A percentile compares a stretch with the other conserved stretches of the same genome.
phyloP scores from a whole-genome alignment of 2,329 filamentous ascomycete genomes.

The Aspergillus brunneoviolaceus region DNA sequence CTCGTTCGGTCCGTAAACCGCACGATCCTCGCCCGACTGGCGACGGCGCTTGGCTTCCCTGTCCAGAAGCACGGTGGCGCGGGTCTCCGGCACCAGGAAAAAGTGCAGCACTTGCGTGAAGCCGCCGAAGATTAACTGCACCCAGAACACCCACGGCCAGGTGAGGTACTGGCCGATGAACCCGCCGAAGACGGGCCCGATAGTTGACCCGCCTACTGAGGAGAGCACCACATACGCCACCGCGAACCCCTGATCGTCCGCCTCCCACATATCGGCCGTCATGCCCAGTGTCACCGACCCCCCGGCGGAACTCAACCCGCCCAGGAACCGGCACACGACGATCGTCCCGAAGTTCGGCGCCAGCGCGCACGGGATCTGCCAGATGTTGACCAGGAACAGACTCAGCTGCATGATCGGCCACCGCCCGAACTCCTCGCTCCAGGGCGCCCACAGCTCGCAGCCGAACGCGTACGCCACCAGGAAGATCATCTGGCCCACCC shows the following conservation, averaged over 20 bases:
- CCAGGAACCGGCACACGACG: constrained; percentile 68
- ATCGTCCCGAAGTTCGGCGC: constrained; percentile 71
- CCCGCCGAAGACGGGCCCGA: constrained; percentile 76
- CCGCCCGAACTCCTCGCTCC: constrained; percentile 79
- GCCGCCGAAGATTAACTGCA: constrained; percentile 77
- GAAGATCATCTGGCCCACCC: constrained; percentile 75
- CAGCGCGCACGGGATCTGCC: constrained; percentile 69
- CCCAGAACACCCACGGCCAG: constrained; percentile 82
- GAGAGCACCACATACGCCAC: constrained; percentile 77
- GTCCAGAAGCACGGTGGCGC: constrained; percentile 75
- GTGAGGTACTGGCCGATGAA: constrained; percentile 66
- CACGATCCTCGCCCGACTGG: constrained; percentile 56
- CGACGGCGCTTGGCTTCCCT: constrained; percentile 73
- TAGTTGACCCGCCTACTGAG: constrained; percentile 72
- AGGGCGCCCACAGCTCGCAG: constrained; percentile 85
- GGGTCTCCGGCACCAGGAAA: constrained; percentile 72
- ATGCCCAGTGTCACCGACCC: constrained; percentile 73
- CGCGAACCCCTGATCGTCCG: constrained; percentile 72
- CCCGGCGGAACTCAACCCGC: constrained; percentile 69
- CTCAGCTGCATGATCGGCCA: constrained; percentile 73
- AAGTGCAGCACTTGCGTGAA: constrained; percentile 67
- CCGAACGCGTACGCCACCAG: constrained; percentile 79
- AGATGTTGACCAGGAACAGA: constrained; percentile 74
- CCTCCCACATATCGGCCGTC: constrained; percentile 72
- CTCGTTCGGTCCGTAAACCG: constrained; percentile 72